Evolutionary conservation across 352 stramenopile species (phyloP).

Genomic region (Aphanomyces invadans): DNA sequence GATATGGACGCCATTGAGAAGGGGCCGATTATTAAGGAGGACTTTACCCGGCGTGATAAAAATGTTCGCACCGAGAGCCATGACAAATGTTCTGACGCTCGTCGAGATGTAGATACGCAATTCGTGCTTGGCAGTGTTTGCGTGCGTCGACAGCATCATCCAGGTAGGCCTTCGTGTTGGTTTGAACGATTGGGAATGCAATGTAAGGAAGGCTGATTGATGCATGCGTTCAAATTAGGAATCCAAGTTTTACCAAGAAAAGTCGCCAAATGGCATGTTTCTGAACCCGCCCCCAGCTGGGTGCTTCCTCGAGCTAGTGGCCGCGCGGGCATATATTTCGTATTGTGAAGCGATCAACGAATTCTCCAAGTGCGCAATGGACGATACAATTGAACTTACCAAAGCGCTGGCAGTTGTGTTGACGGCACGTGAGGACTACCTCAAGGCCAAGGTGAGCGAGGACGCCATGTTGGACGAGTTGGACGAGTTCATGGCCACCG

Average conservation of each 20-base stretch:
- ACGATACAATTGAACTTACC: not conserved
- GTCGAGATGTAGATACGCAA: conserved; percentile 18
- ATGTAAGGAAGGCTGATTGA: no score
- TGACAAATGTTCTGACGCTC: not conserved
- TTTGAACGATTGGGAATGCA: no score
- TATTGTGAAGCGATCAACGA: conserved; percentile 23
- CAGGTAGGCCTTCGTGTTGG: conserved; percentile 2
- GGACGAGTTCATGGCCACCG: conserved; percentile 22
- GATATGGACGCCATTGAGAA: conserved; percentile 39
- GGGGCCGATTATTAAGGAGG: conserved; percentile 58
- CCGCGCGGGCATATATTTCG: conserved; percentile 5
- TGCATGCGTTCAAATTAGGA: not conserved
- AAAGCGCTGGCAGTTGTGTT: not conserved
- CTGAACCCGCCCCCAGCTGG: conserved; percentile 20
- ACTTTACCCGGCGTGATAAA: conserved; percentile 68
- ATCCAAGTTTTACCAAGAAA: conserved; percentile 26
- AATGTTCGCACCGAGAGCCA: conserved; percentile 29
- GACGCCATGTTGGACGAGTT: conserved; percentile 19
- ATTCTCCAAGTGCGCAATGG: conserved; percentile 17
- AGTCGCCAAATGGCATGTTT: conserved; percentile 22
- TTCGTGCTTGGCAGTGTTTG: conserved; percentile 8
- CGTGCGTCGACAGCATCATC: conserved; percentile 19
- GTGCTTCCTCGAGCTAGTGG: conserved; percentile 19
- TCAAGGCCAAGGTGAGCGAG: conserved; percentile 13
- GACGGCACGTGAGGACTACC: not conserved